A percentile compares a stretch with the other conserved stretches of the same genome.
phyloP scores from a whole-genome alignment of 2,329 filamentous ascomycete species.

The Trichoderma asperellum region DNA sequence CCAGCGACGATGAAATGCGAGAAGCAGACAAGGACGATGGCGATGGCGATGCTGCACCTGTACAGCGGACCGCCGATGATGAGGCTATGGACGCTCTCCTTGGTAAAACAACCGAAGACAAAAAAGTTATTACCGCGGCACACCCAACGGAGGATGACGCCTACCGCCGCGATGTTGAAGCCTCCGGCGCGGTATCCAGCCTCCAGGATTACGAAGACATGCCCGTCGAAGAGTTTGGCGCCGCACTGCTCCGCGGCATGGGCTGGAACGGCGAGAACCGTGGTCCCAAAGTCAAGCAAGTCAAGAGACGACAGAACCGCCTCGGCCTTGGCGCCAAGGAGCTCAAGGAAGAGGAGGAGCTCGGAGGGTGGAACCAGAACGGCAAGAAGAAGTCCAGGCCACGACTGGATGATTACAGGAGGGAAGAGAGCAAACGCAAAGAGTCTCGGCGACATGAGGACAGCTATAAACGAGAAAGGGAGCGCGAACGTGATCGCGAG shows the following conservation, averaged over 20 bases:
- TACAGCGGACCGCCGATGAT: slow-evolving; percentile 45
- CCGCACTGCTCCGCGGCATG: slow-evolving; percentile 88
- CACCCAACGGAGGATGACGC: slow-evolving; percentile 63
- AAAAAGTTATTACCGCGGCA: slow-evolving; percentile 56
- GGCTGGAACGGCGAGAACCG: slow-evolving; percentile 80
- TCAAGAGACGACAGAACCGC: slow-evolving; percentile 75
- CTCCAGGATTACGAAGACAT: slow-evolving; percentile 85
- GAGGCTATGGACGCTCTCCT: slow-evolving; percentile 70
- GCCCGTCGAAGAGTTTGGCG: slow-evolving; percentile 93
- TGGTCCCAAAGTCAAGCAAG: slow-evolving; percentile 60
- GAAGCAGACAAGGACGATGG: slow-evolving; percentile 11
- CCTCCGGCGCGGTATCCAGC: slow-evolving; percentile 74
- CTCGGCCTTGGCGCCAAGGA: slow-evolving; percentile 89
- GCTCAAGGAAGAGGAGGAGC: slow-evolving; percentile 69
- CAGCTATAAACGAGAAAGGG: slow-evolving; percentile 54
- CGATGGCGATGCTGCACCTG: slow-evolving; percentile 3
- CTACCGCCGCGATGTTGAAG: slow-evolving; percentile 69
- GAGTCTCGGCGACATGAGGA: slow-evolving; percentile 49
- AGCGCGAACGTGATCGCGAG: slow-evolving; percentile 49
- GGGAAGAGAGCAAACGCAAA: slow-evolving; percentile 50
- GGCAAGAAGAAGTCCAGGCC: slow-evolving; percentile 56
- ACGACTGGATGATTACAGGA: slow-evolving; percentile 55
- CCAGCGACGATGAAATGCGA: slow-evolving; percentile 1
- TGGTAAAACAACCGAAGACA: slow-evolving; percentile 52
- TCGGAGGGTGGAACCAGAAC: slow-evolving; percentile 80